These are phyloP conservation scores for Pinus albicaulis DNA, from an alignment of 75 land plant genomes.

Conservation along the genomic window DNA sequence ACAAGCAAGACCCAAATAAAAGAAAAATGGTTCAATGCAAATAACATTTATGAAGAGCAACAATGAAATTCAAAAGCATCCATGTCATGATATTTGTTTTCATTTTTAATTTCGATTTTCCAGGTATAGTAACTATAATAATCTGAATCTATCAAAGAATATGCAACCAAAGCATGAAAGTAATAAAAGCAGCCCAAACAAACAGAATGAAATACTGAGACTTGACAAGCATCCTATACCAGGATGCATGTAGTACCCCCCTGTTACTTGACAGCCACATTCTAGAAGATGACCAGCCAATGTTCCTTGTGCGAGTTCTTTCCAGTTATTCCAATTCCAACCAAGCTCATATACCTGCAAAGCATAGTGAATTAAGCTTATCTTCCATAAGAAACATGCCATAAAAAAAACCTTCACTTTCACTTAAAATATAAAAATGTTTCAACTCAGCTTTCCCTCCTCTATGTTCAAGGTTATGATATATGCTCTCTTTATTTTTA, in stretches of 20 bases:
- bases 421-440: too few relatives aligned
- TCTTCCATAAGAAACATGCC: too few relatives aligned
- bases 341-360: slow-evolving; percentile 90
- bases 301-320: slow-evolving; percentile 76
- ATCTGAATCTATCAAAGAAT: neutral
- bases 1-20: too few relatives aligned
- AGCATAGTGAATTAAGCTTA: neutral
- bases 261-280: slow-evolving; percentile 98
- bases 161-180: slow-evolving; percentile 3
- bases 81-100: too few relatives aligned
- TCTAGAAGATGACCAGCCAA: slow-evolving; percentile 96
- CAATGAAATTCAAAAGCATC: too few relatives aligned
- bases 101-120: neutral
- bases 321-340: slow-evolving; percentile 90
- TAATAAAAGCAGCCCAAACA: neutral
- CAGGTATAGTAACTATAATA: neutral
- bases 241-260: slow-evolving; percentile 96
- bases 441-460: too few relatives aligned
- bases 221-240: slow-evolving; percentile 31
- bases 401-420: too few relatives aligned
- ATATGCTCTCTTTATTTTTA: too few relatives aligned
- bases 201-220: slow-evolving; percentile 6
- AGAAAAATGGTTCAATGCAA: too few relatives aligned
- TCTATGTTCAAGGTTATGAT: too few relatives aligned
- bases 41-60: too few relatives aligned